Evolutionary conservation across 2,329 filamentous ascomycete species (phyloP).

Genomic region (Aureobasidium leucospermi): DNA sequence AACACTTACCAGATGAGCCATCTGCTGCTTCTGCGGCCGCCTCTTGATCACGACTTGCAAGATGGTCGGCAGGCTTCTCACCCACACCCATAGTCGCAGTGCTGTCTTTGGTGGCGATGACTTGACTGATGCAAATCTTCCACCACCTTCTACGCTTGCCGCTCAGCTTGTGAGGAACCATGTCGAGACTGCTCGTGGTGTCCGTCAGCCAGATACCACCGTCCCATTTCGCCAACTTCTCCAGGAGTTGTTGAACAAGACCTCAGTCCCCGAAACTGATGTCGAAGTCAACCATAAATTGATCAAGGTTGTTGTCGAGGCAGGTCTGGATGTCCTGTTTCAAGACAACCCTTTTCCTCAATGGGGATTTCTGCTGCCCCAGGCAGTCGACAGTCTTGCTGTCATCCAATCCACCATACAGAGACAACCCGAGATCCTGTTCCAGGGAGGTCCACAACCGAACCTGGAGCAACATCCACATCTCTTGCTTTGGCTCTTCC

Average conservation of each 20-base stretch:
- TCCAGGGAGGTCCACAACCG: slow-evolving; percentile 25
- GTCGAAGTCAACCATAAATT: slow-evolving; percentile 75
- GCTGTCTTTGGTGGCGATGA: slow-evolving; percentile 21
- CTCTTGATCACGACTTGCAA: background rate
- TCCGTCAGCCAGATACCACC: slow-evolving; percentile 9
- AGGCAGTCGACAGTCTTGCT: slow-evolving; percentile 65
- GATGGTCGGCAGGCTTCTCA: slow-evolving; percentile 17
- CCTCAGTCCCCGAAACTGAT: slow-evolving; percentile 52
- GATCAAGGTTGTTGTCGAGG: slow-evolving; percentile 74
- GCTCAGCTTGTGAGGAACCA: slow-evolving; percentile 80
- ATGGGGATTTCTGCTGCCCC: slow-evolving; percentile 46
- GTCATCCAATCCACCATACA: slow-evolving; percentile 69
- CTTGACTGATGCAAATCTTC: slow-evolving; percentile 23
- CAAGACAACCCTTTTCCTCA: slow-evolving; percentile 63
- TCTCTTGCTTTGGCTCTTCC: slow-evolving; percentile 48
- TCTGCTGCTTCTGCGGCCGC: background rate
- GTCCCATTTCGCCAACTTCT: slow-evolving; percentile 71
- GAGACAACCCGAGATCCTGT: slow-evolving; percentile 65
- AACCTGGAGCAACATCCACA: slow-evolving; percentile 30
- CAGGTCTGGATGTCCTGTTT: slow-evolving; percentile 63
- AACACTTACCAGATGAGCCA: background rate
- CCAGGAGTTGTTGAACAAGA: slow-evolving; percentile 49
- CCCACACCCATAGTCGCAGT: slow-evolving; percentile 6
- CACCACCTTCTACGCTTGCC: slow-evolving; percentile 71
- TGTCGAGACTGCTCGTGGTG: slow-evolving; percentile 39